Evolutionary conservation across 2,329 filamentous ascomycete genomes (phyloP).

Genomic region (Volutella citrinella): DNA sequence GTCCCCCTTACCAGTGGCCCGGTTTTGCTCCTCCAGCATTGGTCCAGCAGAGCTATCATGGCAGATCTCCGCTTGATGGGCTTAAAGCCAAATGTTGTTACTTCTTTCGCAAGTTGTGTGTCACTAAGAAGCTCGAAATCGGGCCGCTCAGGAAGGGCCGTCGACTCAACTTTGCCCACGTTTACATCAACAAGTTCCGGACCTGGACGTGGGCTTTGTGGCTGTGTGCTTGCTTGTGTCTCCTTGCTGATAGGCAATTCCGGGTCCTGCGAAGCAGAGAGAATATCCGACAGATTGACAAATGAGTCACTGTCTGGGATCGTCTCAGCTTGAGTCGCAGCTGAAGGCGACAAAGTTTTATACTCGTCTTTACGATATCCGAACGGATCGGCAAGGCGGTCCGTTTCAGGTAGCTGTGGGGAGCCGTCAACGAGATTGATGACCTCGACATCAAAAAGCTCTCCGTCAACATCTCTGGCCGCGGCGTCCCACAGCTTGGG

Average conservation of each 20-base stretch:
- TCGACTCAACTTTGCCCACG: no score
- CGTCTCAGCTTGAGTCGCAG: constrained; percentile 1
- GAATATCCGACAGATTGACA: constrained; percentile 21
- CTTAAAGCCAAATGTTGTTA: constrained; percentile 70
- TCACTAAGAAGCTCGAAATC: constrained; percentile 62
- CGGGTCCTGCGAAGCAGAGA: no score
- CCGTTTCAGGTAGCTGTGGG: constrained; percentile 23
- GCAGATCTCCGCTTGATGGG: constrained; percentile 63
- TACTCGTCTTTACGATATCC: constrained; percentile 29
- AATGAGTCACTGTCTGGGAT: constrained; percentile 16
- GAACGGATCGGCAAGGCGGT: constrained; percentile 34
- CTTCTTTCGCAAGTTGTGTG: constrained; percentile 57
- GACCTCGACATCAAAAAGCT: constrained; percentile 60
- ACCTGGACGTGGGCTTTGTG: background rate
- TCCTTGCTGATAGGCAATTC: no score
- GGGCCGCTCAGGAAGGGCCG: no score
- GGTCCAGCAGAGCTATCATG: constrained; percentile 67
- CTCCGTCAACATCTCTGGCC: constrained; percentile 63
- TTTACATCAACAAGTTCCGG: background rate
- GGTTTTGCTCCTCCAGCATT: constrained; percentile 67
- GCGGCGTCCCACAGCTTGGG: constrained; percentile 67
- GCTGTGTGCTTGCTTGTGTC: background rate
- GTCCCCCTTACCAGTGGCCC: no score
- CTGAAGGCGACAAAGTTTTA: background rate
- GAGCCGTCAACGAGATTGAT: constrained; percentile 54